Conservation (phyloP, 2,329 filamentous ascomycete genomes). For the Epicoccum nigrum region DNA sequence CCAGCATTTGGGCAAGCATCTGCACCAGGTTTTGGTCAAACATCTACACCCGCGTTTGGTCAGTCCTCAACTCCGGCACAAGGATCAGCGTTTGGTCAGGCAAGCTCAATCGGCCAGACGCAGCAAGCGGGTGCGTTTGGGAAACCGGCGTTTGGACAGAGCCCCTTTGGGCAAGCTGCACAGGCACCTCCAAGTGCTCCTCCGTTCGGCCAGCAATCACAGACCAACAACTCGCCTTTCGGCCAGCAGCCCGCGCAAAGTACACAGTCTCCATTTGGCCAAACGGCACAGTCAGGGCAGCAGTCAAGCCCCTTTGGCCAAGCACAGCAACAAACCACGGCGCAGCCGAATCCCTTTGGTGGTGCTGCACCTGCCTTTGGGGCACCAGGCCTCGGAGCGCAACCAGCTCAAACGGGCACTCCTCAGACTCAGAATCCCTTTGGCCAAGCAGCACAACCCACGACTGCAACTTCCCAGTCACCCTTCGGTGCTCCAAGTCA, state of each 20-base stretch:
- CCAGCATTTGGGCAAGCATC: slow-evolving; percentile 50
- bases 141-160: slow-evolving; percentile 47
- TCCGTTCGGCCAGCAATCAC: slow-evolving; percentile 42
- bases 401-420: slow-evolving; percentile 15
- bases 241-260: slow-evolving; percentile 26
- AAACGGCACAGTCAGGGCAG: slow-evolving; percentile 21
- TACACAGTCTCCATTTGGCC: slow-evolving; percentile 30
- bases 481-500: slow-evolving; percentile 22
- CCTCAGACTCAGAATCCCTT: slow-evolving; percentile 31
- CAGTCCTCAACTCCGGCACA: slow-evolving; percentile 38
- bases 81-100: slow-evolving; percentile 43
- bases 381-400: slow-evolving; percentile 30
- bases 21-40: too few species aligned
- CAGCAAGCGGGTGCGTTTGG: slow-evolving; percentile 47
- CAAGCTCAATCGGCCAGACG: slow-evolving; percentile 31
- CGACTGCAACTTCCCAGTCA: slow-evolving; percentile 22
- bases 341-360: slow-evolving; percentile 28
- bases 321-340: slow-evolving; percentile 23
- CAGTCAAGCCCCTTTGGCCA: slow-evolving; percentile 29
- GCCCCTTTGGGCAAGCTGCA: slow-evolving; percentile 53
- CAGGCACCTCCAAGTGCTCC: slow-evolving; percentile 41
- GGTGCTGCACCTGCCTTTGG: slow-evolving; percentile 43
- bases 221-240: slow-evolving; percentile 41
- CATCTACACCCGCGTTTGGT: slow-evolving; percentile 42
- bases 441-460: slow-evolving; percentile 13